These are phyloP conservation scores for Hirsutella rhossiliensis DNA, from an alignment of 2,329 filamentous ascomycete genomes.

Conservation along the genomic window DNA sequence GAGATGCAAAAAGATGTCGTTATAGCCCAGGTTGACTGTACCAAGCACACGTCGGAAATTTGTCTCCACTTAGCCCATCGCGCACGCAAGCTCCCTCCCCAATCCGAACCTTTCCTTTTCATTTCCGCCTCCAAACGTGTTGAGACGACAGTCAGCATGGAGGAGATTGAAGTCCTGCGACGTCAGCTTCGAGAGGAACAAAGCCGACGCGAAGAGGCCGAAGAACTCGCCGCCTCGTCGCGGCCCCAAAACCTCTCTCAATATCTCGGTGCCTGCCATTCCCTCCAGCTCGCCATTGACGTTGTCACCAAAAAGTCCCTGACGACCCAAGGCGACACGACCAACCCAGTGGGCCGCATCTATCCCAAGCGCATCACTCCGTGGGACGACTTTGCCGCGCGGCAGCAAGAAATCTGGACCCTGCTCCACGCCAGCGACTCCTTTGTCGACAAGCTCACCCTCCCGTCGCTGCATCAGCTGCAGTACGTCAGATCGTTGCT, in stretches of 20 bases:
- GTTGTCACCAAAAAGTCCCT: constrained; percentile 17
- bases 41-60: too few species aligned
- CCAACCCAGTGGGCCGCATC: constrained; percentile 17
- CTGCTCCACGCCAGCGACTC: too few species aligned
- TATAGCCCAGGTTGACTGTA: too few species aligned
- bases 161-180: too few species aligned
- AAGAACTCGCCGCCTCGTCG: constrained; percentile 11
- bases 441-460: too few species aligned
- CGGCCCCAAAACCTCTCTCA: constrained; percentile 10
- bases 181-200: background rate
- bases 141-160: too few species aligned
- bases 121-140: too few species aligned
- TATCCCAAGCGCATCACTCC: constrained; percentile 22
- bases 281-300: constrained; percentile 15
- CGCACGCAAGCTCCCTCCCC: too few species aligned
- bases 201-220: constrained; percentile 12
- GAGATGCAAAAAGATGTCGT: too few species aligned
- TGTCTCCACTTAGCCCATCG: too few species aligned
- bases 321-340: constrained; percentile 21
- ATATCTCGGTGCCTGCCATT: constrained; percentile 22
- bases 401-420: too few species aligned
- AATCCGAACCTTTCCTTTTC: too few species aligned
- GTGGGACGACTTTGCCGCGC: constrained; percentile 17
- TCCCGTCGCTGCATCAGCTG: background rate
- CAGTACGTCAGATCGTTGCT: constrained; percentile 1